A percentile compares a stretch with the other conserved stretches of the same genome.
Conservation (phyloP, 495 filamentous ascomycete genomes). For the Collariella sp. region DNA sequence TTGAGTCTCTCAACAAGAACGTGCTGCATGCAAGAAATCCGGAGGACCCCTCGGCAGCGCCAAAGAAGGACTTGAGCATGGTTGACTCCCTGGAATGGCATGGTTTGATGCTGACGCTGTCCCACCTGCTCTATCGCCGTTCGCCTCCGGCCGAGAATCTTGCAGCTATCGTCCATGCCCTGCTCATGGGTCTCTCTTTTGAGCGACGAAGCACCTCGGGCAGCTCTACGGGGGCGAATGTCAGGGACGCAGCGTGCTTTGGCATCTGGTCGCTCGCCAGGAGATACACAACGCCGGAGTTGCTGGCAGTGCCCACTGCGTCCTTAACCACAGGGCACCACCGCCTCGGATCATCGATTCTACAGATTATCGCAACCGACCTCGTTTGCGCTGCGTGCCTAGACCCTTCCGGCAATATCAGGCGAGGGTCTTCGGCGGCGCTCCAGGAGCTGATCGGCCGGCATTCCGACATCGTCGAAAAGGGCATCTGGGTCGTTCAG, state of each 20-base stretch:
- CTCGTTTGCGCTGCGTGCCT: slow-evolving; percentile 74
- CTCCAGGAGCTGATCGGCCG: slow-evolving; percentile 90
- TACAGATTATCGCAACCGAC: slow-evolving; percentile 71
- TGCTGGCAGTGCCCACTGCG: slow-evolving; percentile 51
- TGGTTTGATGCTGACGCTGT: slow-evolving; percentile 76
- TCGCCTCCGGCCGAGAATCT: slow-evolving; percentile 61
- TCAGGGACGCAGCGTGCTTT: slow-evolving; percentile 94
- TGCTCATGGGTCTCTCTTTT: slow-evolving; percentile 70
- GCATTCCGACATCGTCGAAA: slow-evolving; percentile 71
- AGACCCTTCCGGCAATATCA: slow-evolving; percentile 86
- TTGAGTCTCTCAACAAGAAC: slow-evolving; percentile 65
- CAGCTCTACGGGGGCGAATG: slow-evolving; percentile 75
- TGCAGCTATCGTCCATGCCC: slow-evolving; percentile 56
- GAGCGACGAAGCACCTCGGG: slow-evolving; percentile 78
- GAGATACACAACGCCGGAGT: slow-evolving; percentile 72
- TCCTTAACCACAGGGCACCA: slow-evolving; percentile 2
- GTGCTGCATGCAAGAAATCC: slow-evolving; percentile 52
- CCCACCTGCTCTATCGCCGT: slow-evolving; percentile 72
- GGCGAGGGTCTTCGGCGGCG: slow-evolving; percentile 84
- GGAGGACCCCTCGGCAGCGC: slow-evolving; percentile 21
- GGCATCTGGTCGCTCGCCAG: slow-evolving; percentile 89
- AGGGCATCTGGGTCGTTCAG: slow-evolving; percentile 80
- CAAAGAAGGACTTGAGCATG: slow-evolving; percentile 54
- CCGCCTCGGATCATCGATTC: slow-evolving; percentile 44
- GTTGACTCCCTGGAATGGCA: slow-evolving; percentile 86